A percentile compares a stretch with the other conserved stretches of the same genome.
Evolutionary conservation across 1,284 basidiomycete species (phyloP).

Genomic region (Lentinus polychrous): DNA sequence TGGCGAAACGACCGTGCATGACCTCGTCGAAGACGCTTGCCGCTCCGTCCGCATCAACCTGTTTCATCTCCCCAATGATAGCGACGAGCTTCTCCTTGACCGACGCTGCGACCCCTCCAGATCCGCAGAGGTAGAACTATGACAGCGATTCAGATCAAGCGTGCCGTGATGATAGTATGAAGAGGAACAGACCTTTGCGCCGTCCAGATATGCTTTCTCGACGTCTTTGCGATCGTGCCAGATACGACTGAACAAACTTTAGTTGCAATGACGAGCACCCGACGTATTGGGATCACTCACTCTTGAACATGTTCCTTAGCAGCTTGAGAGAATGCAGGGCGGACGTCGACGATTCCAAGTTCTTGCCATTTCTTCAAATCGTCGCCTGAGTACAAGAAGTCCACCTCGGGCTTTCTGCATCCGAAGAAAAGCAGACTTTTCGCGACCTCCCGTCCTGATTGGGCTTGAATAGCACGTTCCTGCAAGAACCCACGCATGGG

Average conservation of each 20-base stretch:
- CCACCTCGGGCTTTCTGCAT: constrained; percentile 34
- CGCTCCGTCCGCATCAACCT: constrained; percentile 18
- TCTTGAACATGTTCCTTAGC: constrained; percentile 39
- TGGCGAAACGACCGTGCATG: constrained; percentile 31
- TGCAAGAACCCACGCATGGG: constrained; percentile 49
- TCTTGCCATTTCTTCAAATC: constrained; percentile 37
- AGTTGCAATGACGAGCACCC: too few species aligned
- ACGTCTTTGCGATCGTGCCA: constrained; percentile 35
- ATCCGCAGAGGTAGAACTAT: constrained; percentile 41
- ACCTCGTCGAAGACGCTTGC: constrained; percentile 20
- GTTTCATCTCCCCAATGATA: constrained; percentile 24
- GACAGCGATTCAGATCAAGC: background rate
- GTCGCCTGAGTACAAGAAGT: constrained; percentile 35
- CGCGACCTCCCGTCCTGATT: constrained; percentile 36
- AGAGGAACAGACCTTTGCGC: constrained; percentile 38
- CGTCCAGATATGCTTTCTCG: constrained; percentile 23
- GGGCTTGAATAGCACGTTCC: constrained; percentile 41
- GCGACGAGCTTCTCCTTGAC: constrained; percentile 29
- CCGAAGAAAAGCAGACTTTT: constrained; percentile 43
- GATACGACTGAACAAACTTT: constrained; percentile 30
- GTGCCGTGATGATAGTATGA: background rate
- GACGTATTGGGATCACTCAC: constrained; percentile 23
- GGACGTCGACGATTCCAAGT: constrained; percentile 39
- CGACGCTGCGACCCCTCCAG: constrained; percentile 27
- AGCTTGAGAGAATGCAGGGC: constrained; percentile 38